Evolutionary conservation across 805 yeast genomes (phyloP).

Genomic region (Candida schatavii): DNA sequence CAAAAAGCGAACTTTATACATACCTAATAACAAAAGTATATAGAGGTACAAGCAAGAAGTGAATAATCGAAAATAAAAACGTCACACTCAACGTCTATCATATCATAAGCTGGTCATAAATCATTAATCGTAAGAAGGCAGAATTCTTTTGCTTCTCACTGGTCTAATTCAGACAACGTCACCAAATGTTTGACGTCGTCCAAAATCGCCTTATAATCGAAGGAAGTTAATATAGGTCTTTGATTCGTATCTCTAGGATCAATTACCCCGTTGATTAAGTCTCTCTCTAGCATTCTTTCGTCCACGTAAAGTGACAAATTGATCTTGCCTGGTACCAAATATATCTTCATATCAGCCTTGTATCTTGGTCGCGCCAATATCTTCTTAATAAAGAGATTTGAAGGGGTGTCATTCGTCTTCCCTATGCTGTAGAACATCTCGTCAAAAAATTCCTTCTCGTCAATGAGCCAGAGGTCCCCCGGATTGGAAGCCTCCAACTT

Average conservation of each 20-base stretch:
- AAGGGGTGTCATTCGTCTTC: conserved; percentile 39
- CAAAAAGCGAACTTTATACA: too few species aligned
- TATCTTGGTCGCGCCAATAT: conserved; percentile 61
- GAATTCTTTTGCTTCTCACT: too few species aligned
- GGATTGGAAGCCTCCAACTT: conserved; percentile 56
- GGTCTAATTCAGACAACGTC: background rate
- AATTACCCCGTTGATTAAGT: conserved; percentile 48
- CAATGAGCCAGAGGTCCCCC: conserved; percentile 48
- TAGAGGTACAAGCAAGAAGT: too few species aligned
- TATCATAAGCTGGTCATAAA: too few species aligned
- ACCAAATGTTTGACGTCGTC: conserved; percentile 9
- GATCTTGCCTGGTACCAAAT: conserved; percentile 43
- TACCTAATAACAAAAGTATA: too few species aligned
- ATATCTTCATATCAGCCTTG: conserved; percentile 62
- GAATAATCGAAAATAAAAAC: too few species aligned
- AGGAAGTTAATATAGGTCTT: conserved; percentile 13
- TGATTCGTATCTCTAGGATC: conserved; percentile 19
- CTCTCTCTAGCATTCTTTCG: conserved; percentile 49
- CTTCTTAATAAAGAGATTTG: conserved; percentile 52
- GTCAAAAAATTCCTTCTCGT: conserved; percentile 43
- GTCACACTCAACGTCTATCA: too few species aligned
- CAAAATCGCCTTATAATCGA: conserved; percentile 13
- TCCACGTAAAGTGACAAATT: conserved; percentile 46
- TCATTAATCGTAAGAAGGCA: too few species aligned
- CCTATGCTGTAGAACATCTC: conserved; percentile 41